phyloP scores from a whole-genome alignment of 495 filamentous ascomycete species.

The Sordaria brevicollis region DNA sequence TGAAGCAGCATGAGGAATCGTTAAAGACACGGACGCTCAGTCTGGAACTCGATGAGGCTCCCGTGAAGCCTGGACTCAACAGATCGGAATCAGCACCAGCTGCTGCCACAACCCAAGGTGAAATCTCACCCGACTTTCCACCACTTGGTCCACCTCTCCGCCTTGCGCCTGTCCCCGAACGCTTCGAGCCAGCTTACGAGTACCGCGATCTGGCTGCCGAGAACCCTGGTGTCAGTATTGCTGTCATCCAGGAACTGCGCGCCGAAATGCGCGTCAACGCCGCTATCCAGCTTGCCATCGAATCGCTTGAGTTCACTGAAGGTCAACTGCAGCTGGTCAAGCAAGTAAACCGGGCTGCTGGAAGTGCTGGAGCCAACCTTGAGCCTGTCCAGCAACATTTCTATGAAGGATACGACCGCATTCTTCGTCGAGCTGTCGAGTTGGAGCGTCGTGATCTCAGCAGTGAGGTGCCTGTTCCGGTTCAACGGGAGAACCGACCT shows the following conservation, averaged over 20 bases:
- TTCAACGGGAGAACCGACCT: not conserved
- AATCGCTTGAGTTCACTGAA: conserved; percentile 23
- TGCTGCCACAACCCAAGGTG: not conserved
- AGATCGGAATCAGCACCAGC: not conserved
- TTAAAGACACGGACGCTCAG: not conserved
- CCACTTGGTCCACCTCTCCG: not conserved
- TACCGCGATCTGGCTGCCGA: not conserved
- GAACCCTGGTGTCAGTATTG: conserved; percentile 2
- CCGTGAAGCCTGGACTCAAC: not conserved
- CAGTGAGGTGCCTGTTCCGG: not conserved
- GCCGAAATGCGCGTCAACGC: conserved; percentile 24
- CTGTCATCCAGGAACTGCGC: conserved; percentile 12
- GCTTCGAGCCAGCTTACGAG: not conserved
- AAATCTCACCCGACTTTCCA: not conserved
- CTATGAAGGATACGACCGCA: conserved; percentile 20
- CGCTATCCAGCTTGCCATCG: conserved; percentile 22
- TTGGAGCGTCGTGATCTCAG: conserved; percentile 12
- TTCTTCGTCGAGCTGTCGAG: conserved; percentile 17
- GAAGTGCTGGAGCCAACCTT: conserved; percentile 2
- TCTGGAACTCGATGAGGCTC: not conserved
- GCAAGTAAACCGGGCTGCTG: conserved; percentile 12
- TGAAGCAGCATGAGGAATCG: not conserved
- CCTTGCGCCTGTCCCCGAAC: not conserved
- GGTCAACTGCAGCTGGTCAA: conserved; percentile 18
- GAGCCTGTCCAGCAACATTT: conserved; percentile 17